Evolutionary conservation across 805 yeast species (phyloP), one percentile per base, ranked within the genome.

Genomic region (Huiozyma naganishii): DNA sequence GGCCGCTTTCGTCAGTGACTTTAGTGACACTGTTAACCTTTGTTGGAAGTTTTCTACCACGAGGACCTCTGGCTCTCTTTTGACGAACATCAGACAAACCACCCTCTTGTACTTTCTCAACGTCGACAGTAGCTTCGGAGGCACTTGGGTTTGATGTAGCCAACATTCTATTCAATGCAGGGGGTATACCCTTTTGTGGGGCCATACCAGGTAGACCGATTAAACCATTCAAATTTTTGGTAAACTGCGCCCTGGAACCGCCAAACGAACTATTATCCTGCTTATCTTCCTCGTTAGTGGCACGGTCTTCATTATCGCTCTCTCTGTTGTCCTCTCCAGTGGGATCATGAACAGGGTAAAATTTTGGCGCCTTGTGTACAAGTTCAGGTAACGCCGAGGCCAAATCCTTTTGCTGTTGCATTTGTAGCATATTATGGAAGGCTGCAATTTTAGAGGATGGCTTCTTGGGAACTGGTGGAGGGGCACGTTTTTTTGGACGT

Each of bases 391-490:
- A 44, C 74, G 77, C 34, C 10, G 41, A 6, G 51, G 78, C 84
- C 52, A 79, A 72, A 37, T 69, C 68, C 44, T 67, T 62, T 32
- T 61, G 57, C 53, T 74, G 79, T 48, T 70, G 72, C 47, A 70
- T 68, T 41, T 74, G 74, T 43, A 83, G 67, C 82, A 81, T 77
- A 54, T 81, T 83, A 55, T 83, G 94, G 59, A 83, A 83, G 0
- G 88, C 88, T 1, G 89, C 88, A 47, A 83, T 83, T 48, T 72
- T 81, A 1, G 87, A 79, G 0, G 90, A 82, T 12, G 86, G 78
- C 52, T 83, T 83, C 53, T 82, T 82, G 3, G 90, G 90, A 27
- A 79, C 79, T 29, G 78, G 80, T 6, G 87, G 87, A 10, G 86
- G 75, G 1, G 68, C 66, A 36, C 53, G 57, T 34, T 55, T 62